Base-by-base conservation (phyloP, 768 basidiomycete species). In the Leucocoprinus leucothites region DNA sequence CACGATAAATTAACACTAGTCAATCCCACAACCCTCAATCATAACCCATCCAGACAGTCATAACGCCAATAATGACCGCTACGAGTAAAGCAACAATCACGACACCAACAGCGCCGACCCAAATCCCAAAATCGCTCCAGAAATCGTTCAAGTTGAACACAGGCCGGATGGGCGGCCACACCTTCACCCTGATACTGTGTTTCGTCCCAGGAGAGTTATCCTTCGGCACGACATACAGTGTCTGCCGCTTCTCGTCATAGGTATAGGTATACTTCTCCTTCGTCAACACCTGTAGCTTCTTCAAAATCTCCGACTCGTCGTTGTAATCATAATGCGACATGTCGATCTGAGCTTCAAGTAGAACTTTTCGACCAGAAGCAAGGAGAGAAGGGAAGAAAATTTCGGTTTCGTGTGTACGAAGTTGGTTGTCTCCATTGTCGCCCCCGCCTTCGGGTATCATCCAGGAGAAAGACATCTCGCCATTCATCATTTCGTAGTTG, bases 401-500 rank as follows among this genome's bases (percentile, higher is more conserved):
- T 69, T 94, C 91, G n/a, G 91, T 92, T 63, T 89, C 84, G 45
- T 75, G 68, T n/a, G 84, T 77, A 58, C 57, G 35, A 36, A 51
- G 42, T 34, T 56, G 40, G n/a, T 34, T 36, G 1, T 56, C 22
- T 19, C 42, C 47, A 34, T 18, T 48, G 4, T 22, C 53, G 42
- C 42, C 21, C 51, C 57, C 26, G 22, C 38, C 38, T n/a, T 57
- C 18, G 13, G 47, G 50, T 9, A 64, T 51, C 3, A 56, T 58
- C 90, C 89, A 94, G 62, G 81, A 80, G 61, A 78, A 91, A 1
- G 68, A 70, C 63, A 91, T 87, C 9, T 69, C 66, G 2, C 89
- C 88, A 0, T 82, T 84, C 52, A 82, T 88, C 76, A 89, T 79
- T 67, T 93, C 89, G 67, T 93, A 96, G 16, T 82, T 76, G 61